Evolutionary conservation across 1,139 yeast species (phyloP).

Genomic region (Yamadazyma trypodendri): DNA sequence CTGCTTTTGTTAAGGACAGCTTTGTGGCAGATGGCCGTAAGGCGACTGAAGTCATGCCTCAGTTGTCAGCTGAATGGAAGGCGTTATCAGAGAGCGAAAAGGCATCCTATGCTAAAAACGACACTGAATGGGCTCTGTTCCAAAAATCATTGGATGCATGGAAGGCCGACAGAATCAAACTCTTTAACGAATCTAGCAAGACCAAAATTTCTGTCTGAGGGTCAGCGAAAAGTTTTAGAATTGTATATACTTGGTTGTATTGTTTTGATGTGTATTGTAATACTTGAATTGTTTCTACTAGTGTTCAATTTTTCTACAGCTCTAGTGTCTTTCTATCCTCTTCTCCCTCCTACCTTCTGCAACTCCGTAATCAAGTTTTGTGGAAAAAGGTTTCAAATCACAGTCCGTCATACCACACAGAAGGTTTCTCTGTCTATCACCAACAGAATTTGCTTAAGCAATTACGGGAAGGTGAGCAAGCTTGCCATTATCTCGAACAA

Average conservation of each 20-base stretch:
- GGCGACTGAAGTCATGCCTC: slow-evolving; percentile 24
- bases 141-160: slow-evolving; percentile 25
- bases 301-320: no score
- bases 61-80: slow-evolving; percentile 31
- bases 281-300: no score
- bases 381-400: slow-evolving; percentile 56
- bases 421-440: slow-evolving; percentile 48
- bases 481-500: no score
- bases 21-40: slow-evolving; percentile 24
- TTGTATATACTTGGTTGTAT: slow-evolving; percentile 1
- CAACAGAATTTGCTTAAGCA: no score
- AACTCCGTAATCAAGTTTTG: slow-evolving; percentile 39
- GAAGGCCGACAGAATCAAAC: slow-evolving; percentile 19
- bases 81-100: slow-evolving; percentile 29
- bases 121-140: slow-evolving; percentile 20
- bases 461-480: no score
- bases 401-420: slow-evolving; percentile 57
- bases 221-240: neutral
- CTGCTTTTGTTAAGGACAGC: slow-evolving; percentile 30
- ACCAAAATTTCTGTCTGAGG: slow-evolving; percentile 5
- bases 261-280: neutral
- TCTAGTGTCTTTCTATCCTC: no score
- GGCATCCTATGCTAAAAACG: slow-evolving; percentile 23
- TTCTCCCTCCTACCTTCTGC: slow-evolving; percentile 10
- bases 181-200: slow-evolving; percentile 13